Evolutionary conservation across 1,139 yeast genomes (phyloP), one percentile per base, ranked within the genome.

Genomic region (Scheffersomyces segobiensis): DNA sequence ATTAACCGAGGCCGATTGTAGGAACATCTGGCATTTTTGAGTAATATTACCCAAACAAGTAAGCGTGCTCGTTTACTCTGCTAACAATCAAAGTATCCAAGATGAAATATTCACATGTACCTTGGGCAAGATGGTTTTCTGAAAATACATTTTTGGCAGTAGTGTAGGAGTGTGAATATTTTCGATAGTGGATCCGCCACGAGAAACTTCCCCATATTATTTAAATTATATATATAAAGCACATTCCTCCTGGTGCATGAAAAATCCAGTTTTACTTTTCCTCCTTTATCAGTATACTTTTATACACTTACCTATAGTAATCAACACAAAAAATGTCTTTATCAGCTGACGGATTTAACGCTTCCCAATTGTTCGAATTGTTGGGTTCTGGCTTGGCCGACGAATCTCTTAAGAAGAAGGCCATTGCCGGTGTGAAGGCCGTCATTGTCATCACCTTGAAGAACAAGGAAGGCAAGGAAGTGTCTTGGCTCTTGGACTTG

Each of bases 401-500:
- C 64, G 74, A 71, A 52, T 71, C 73, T 22, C 65, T 74, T 59
- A 80, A 71, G 65, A 69, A 77, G 65, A 78, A 81, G 71, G 82
- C 86, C 58, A 68, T 81, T 59, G 64, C 73, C 54, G 80, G 78
- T 66, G 87, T 91, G 67, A 84, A 87, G 68, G 89, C 93, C 50
- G 74, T 84, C 52, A 85, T 91, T 62, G 85, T 84, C 57, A 87
- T 91, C 72, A 85, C 88, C 65, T 82, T 91, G 69, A 87, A 86
- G 79, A 87, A 86, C 80, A 85, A 85, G 72, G 85, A 80, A 61
- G 89, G 89, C 61, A 80, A 85, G 74, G 82, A 84, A 57, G 84
- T 85, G 71, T 79, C 88, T 20, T 90, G 95, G 95, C 72, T 78
- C 60, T 80, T 91, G 66, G 95, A 91, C 73, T 84, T 88, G 68